Evolutionary conservation across 768 basidiomycete species (phyloP).

Genomic region (Phallus indusiatus): DNA sequence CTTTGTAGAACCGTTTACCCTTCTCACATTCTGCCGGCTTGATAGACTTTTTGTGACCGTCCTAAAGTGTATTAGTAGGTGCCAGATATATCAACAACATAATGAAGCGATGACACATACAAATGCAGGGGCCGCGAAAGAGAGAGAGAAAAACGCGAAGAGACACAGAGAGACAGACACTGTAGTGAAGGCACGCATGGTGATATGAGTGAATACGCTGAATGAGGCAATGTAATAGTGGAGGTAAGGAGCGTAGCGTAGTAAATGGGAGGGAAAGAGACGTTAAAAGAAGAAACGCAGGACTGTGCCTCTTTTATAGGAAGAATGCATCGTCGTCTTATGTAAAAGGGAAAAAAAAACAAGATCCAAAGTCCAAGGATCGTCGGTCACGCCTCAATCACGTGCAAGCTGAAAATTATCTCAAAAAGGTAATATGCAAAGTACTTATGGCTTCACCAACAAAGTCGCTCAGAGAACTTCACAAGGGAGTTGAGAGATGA

Average conservation of each 20-base stretch:
- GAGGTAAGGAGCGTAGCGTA: neutral
- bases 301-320: neutral
- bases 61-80: neutral
- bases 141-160: neutral
- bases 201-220: neutral
- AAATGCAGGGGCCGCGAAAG: neutral
- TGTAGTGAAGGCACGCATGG: neutral
- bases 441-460: no score
- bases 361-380: no score
- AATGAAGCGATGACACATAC: neutral
- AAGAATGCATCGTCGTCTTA: no score
- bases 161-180: neutral
- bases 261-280: neutral
- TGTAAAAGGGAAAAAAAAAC: no score
- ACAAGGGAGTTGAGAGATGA: no score
- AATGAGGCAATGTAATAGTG: neutral
- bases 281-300: neutral
- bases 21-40: neutral
- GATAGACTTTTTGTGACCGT: neutral
- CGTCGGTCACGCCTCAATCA: no score
- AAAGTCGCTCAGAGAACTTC: no score
- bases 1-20: neutral
- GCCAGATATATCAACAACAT: neutral
- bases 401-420: no score
- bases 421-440: no score